Conservation (phyloP, 2,329 filamentous ascomycete genomes). For the Biscogniauxia mediterranea region DNA sequence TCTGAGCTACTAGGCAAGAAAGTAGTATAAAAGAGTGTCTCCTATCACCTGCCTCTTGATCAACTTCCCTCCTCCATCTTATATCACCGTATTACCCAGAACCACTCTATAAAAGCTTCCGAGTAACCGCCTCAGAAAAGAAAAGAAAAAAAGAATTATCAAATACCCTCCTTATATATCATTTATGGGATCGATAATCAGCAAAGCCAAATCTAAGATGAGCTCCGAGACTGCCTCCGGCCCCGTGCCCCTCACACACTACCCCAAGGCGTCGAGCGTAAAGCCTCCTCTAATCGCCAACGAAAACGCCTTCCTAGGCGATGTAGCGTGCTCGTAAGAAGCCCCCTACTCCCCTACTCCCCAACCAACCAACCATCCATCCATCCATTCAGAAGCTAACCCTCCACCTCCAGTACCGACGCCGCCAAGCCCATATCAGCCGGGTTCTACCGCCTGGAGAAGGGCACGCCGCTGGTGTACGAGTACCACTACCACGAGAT, state of each 20-base stretch:
- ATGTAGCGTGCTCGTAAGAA: conserved; percentile 53
- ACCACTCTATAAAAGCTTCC: neutral
- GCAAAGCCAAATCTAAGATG: conserved; percentile 17
- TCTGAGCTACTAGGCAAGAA: neutral
- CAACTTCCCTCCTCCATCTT: neutral
- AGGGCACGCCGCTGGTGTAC: conserved; percentile 66
- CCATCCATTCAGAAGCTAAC: neutral
- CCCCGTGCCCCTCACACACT: conserved; percentile 38
- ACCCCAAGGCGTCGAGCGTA: conserved; percentile 57
- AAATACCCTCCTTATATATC: neutral
- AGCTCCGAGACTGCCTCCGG: conserved; percentile 4
- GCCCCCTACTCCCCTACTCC: neutral
- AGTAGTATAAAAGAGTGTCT: neutral
- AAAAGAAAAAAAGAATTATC: neutral
- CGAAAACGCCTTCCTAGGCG: conserved; percentile 66
- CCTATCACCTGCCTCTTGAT: neutral
- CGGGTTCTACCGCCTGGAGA: conserved; percentile 67
- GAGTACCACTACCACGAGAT: conserved; percentile 71
- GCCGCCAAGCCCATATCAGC: conserved; percentile 58
- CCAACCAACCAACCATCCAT: neutral
- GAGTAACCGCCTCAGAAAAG: neutral
- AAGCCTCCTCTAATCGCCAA: conserved; percentile 66
- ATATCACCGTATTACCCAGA: neutral
- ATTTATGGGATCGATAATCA: conserved; percentile 18
- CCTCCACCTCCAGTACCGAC: conserved; percentile 49